Conservation (phyloP, 2,329 filamentous ascomycete genomes). For the Claviceps paspali region DNA sequence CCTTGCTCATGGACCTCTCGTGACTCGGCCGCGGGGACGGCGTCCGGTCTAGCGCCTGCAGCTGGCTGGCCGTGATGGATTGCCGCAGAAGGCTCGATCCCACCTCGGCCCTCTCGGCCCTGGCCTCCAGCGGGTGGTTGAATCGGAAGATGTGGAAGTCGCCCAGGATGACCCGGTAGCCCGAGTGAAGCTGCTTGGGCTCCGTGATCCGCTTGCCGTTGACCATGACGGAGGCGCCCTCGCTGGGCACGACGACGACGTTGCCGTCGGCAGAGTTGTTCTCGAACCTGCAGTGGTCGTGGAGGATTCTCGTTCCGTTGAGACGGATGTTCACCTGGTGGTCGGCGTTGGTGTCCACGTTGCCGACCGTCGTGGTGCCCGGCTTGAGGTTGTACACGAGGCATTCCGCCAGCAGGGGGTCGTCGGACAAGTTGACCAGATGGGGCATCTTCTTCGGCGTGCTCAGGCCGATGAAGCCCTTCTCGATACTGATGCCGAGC, state of each 20-base stretch:
- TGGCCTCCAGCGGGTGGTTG: conserved; percentile 92
- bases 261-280: conserved; percentile 63
- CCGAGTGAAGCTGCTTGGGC: conserved; percentile 73
- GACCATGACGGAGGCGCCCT: conserved; percentile 95
- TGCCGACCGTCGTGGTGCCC: conserved; percentile 83
- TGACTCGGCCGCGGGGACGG: conserved; percentile 43
- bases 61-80: conserved; percentile 50
- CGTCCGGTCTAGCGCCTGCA: conserved; percentile 40
- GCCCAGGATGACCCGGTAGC: conserved; percentile 86
- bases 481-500: conserved; percentile 95
- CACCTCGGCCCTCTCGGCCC: conserved; percentile 74
- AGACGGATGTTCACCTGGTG: conserved; percentile 75
- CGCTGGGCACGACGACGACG: conserved; percentile 78
- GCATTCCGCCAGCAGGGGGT: conserved; percentile 86
- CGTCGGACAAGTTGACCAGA: conserved; percentile 92
- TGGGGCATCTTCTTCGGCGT: conserved; percentile 99
- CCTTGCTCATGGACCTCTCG: conserved; percentile 65
- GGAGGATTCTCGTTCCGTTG: conserved; percentile 83
- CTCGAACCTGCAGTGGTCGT: conserved; percentile 88
- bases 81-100: conserved; percentile 73
- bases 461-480: conserved; percentile 86
- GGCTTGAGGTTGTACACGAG: conserved; percentile 97
- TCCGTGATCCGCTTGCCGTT: conserved; percentile 85
- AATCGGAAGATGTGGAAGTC: conserved; percentile 99
- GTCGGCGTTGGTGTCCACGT: conserved; percentile 68